Evolutionary conservation across 345 rosid genomes (phyloP), one percentile per base, ranked within the genome.

Genomic region (Populus nigra): DNA sequence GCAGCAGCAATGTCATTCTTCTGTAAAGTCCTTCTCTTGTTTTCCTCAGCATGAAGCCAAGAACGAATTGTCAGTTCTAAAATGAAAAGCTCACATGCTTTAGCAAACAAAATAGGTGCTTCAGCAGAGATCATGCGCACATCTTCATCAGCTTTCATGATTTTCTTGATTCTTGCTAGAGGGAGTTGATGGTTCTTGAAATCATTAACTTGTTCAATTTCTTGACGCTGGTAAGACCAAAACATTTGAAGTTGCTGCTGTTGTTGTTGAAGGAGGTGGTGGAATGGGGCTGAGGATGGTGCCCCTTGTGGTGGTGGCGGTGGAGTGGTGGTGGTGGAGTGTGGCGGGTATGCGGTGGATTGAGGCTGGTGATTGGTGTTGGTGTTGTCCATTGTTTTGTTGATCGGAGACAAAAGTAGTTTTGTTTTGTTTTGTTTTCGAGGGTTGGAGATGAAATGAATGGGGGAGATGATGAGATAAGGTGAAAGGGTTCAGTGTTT

Each of bases 51-150:
- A 82, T 94, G 98, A 73, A 94, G 96, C 98, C 98, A 94, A 27
- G 98, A 94, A 10, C 98, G 89, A 81, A 94, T 94, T 25, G 98
- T 94, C 69, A 94, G 94, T 76, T 94, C 98, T 73, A 94, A 88
- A 73, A 94, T 91, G 88, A 94, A 94, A 69, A 94, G 93, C 91
- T 94, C 98, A 65, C 98, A 94, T 49, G 98, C 98, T 79, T 94
- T 94, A 43, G 98, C 87, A 82, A 94, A 92, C 41, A 94, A 88
- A 77, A 94, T 89, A 50, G 98, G 98, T 3, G 97, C 98, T 82
- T 93, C 98, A 23, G 97, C 97, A 20, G 98, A 91, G 89, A 95
- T 95, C 99, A 95, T 95, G 67, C 98, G 98, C 53, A 93, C 98
- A 74, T 95, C 99, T 80, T 95, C 98, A 76, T 95, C 97, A 33